A percentile compares a stretch with the other conserved stretches of the same genome.
Evolutionary conservation across 2,329 filamentous ascomycete genomes (phyloP).

Genomic region (Leptographium flavum): DNA sequence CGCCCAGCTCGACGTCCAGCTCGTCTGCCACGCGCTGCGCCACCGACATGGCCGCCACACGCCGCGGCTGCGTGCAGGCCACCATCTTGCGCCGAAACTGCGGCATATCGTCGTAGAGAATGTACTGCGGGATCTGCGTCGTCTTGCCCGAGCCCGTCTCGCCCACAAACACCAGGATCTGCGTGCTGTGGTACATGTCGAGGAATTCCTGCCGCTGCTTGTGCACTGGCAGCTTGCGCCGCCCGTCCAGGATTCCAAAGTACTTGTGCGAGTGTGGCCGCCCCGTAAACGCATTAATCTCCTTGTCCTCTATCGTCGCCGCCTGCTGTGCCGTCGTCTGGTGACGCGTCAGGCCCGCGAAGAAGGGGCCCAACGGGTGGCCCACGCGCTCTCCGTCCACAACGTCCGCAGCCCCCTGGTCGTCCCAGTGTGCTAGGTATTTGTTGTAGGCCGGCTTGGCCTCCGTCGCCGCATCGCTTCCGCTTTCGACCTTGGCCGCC

Average conservation of each 20-base stretch:
- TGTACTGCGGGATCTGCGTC: conserved; percentile 96
- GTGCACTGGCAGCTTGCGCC: conserved; percentile 80
- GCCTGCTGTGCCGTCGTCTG: conserved; percentile 67
- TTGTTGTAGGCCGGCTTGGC: conserved; percentile 46
- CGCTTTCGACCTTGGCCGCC: conserved; percentile 2
- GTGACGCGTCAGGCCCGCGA: conserved; percentile 61
- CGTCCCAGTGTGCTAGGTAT: conserved; percentile 83
- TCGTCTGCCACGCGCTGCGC: conserved; percentile 96
- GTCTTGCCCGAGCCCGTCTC: conserved; percentile 99
- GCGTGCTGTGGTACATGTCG: conserved; percentile 77
- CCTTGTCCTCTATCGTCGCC: conserved; percentile 59
- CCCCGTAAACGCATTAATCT: conserved; percentile 75
- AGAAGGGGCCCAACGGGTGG: conserved; percentile 25
- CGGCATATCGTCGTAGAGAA: conserved; percentile 90
- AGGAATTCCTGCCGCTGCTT: conserved; percentile 92
- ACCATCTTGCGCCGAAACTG: conserved; percentile 78
- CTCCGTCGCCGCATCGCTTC: conserved; percentile 4
- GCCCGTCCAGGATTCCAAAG: conserved; percentile 73
- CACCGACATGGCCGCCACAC: conserved; percentile 97
- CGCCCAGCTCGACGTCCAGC: conserved; percentile 81
- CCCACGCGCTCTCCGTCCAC: conserved; percentile 19
- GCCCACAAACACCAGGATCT: conserved; percentile 96
- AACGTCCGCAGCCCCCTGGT: conserved; percentile 24
- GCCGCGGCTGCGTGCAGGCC: conserved; percentile 91
- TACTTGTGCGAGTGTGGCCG: conserved; percentile 67